Evolutionary conservation across 139 green algal species (phyloP), one percentile per base, ranked within the genome.

Genomic region (Bryopsis sp.): DNA sequence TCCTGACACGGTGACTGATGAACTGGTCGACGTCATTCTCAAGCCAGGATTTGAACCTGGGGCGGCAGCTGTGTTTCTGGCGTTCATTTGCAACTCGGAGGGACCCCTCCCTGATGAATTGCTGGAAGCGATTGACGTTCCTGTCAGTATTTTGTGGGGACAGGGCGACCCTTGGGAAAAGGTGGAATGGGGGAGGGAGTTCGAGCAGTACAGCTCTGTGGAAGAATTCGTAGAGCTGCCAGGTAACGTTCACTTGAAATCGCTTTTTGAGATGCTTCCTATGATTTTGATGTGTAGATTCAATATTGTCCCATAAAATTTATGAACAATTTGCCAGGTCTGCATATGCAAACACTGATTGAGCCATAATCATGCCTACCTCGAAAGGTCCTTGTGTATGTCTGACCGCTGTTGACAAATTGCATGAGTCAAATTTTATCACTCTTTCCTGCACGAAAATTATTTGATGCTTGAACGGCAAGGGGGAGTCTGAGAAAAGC

Each of bases 31-130:
- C 29, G 66, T 58, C 58, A 96, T 99, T n/a, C 73, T 99, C 15
- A 76, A 79, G 48, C 94, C 94, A 0, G 94, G 91, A 1, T 72
- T 97, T 28, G 38, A 83, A 72, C 84, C 84, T 15, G 90, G 89
- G 3, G 94, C 94, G 0, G 87, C 86, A 22, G 72, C 88, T 36
- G 94, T 99, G 24, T 99, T 99, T 73, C 87, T 99, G 3, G 94
- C 98, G 78, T 99, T 99, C 70, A 96, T 99, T 63, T 90, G 69
- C 63, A 98, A 98, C 76, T 88, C 72, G 15, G 73, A 70, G 0
- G 93, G 93, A 0, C 93, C 93, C 2, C 74, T 99, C 31, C 90
- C 94, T 4, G 92, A 99, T 74, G 77, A 95, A 61, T 78, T 95
- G 63, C 64, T 98, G 34, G 64, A 82, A n/a, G 43, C 76, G 50